Conservation (phyloP, 2,329 filamentous ascomycete genomes). For the Xylariaceae sp. region DNA sequence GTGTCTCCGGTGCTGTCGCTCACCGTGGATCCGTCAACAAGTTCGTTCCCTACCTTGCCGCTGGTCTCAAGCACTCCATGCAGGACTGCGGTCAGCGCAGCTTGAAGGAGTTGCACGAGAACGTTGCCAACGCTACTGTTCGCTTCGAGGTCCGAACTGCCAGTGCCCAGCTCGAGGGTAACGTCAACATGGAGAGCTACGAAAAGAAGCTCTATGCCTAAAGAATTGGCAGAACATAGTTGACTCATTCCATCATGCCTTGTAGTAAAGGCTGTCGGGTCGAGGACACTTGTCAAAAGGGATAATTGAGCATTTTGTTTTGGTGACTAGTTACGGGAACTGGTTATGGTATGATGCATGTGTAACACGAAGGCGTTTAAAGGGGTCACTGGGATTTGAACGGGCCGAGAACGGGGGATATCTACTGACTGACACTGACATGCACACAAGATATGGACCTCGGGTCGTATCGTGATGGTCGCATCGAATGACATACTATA, state of each 20-base stretch:
- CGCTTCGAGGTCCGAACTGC: conserved; percentile 93
- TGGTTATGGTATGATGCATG: conserved; percentile 8
- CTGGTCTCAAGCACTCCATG: conserved; percentile 93
- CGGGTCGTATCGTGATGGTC: background rate
- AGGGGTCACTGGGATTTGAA: conserved; percentile 8
- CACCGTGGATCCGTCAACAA: conserved; percentile 83
- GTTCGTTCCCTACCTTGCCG: conserved; percentile 92
- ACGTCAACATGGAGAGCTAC: conserved; percentile 97
- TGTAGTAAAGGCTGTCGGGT: background rate
- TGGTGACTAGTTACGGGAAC: conserved; percentile 12
- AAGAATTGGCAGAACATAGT: background rate
- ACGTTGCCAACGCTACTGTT: conserved; percentile 67
- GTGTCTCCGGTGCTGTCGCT: conserved; percentile 81
- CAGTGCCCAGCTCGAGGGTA: conserved; percentile 92
- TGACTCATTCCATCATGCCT: background rate
- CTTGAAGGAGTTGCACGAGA: conserved; percentile 68
- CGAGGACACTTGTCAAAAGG: background rate
- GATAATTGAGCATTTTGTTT: conserved; percentile 10
- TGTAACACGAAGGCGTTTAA: conserved; percentile 15
- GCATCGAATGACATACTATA: background rate
- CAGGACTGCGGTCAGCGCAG: conserved; percentile 90
- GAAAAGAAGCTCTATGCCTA: conserved; percentile 99
- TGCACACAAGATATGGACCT: background rate
- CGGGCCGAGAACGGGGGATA: conserved; percentile 7
- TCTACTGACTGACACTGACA: background rate